A percentile compares a stretch with the other conserved stretches of the same genome.
phyloP scores from a whole-genome alignment of 805 yeast species.

The Wickerhamiella parazyma region DNA sequence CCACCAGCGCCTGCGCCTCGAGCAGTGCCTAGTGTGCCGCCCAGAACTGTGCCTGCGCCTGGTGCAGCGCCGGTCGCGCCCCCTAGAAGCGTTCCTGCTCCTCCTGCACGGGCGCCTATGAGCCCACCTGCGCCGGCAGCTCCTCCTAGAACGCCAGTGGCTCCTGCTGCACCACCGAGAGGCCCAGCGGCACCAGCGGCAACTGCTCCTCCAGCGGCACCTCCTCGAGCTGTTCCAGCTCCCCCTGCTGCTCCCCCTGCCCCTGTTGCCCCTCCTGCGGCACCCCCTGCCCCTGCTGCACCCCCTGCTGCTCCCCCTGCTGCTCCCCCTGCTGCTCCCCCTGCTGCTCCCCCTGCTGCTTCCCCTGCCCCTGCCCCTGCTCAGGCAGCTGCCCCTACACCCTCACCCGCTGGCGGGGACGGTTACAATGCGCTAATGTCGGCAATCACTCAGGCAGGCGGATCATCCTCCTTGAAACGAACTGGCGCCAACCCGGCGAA shows the following conservation, averaged over 20 bases:
- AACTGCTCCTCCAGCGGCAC: not conserved
- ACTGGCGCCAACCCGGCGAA: slow-evolving; percentile 6
- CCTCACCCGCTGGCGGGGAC: slow-evolving; percentile 11
- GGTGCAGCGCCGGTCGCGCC: not conserved
- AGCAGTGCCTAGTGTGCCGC: not conserved
- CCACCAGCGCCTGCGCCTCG: not conserved
- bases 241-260: slow-evolving; percentile 9
- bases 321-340: slow-evolving; percentile 19
- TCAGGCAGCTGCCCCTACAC: slow-evolving; percentile 14
- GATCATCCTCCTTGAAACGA: not conserved
- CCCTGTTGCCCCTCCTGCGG: slow-evolving; percentile 5
- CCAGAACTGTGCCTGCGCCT: not conserved
- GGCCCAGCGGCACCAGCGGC: no score
- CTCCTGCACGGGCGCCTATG: not conserved
- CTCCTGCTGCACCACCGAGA: no score
- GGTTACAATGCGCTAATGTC: slow-evolving; percentile 42
- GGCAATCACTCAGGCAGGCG: slow-evolving; percentile 49
- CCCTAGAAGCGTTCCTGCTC: not conserved
- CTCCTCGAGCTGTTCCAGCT: slow-evolving; percentile 7
- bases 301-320: slow-evolving; percentile 18
- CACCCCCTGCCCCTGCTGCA: slow-evolving; percentile 16
- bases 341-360: slow-evolving; percentile 23
- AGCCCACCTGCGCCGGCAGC: not conserved
- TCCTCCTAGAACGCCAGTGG: not conserved
- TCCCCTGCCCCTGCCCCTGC: slow-evolving; percentile 23